Percentiles rank a stretch among this genome's conserved stretches.
Conservation (phyloP, 2,329 filamentous ascomycete genomes). For the Fusarium lateritium region DNA sequence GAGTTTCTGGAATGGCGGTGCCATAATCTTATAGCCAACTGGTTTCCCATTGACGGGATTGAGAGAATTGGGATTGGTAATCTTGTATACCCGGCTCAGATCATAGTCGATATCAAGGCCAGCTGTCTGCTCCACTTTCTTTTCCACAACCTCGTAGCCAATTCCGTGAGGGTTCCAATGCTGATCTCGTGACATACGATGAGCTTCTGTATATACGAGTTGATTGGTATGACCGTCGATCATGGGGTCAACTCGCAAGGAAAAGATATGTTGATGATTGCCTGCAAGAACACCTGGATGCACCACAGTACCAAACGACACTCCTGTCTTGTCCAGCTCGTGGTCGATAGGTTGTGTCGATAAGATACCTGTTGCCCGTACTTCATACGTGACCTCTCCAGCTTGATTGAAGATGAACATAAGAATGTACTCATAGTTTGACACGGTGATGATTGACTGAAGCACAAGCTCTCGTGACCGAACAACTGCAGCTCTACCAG, state of each 20-base stretch:
- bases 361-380: slow-evolving; percentile 76
- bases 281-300: slow-evolving; percentile 74
- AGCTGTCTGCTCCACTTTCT: slow-evolving; percentile 55
- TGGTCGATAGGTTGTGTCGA: slow-evolving; percentile 72
- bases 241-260: slow-evolving; percentile 74
- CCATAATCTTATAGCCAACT: slow-evolving; percentile 65
- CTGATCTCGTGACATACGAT: slow-evolving; percentile 58
- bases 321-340: slow-evolving; percentile 66
- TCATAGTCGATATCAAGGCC: slow-evolving; percentile 63
- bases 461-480: slow-evolving; percentile 74
- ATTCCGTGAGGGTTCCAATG: slow-evolving; percentile 74
- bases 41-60: slow-evolving; percentile 56
- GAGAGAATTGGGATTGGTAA: slow-evolving; percentile 60
- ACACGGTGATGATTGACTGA: slow-evolving; percentile 76
- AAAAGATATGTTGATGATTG: slow-evolving; percentile 80
- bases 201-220: slow-evolving; percentile 60
- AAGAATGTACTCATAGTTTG: slow-evolving; percentile 61
- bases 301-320: slow-evolving; percentile 72
- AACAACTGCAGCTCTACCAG: slow-evolving; percentile 70
- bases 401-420: slow-evolving; percentile 71
- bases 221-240: slow-evolving; percentile 69
- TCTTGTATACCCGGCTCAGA: slow-evolving; percentile 65
- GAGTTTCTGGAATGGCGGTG: slow-evolving; percentile 62
- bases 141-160: slow-evolving; percentile 69
- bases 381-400: slow-evolving; percentile 73